These are phyloP conservation scores for Chlamydomonas schloesseri DNA, from an alignment of 139 green algal genomes.

Conservation along the genomic window DNA sequence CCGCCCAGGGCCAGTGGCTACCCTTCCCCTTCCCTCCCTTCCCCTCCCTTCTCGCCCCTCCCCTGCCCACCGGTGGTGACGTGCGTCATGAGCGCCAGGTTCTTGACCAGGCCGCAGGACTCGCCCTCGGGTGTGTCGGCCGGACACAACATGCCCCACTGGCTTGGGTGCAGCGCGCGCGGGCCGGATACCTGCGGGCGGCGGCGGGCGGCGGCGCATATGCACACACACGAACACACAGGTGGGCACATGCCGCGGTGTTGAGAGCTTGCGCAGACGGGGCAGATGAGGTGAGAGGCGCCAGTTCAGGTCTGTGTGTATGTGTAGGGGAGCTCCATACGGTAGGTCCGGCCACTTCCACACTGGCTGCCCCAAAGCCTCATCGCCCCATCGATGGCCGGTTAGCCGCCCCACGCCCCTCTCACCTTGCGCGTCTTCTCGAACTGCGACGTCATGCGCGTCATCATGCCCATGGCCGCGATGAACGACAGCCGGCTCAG, in stretches of 20 bases:
- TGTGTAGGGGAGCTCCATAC: too few species aligned
- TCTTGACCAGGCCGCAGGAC: slow-evolving; percentile 98
- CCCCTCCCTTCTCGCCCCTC: slow-evolving; percentile 9
- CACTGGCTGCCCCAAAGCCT: too few species aligned
- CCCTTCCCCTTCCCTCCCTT: too few species aligned
- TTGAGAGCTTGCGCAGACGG: too few species aligned
- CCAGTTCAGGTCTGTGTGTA: not conserved
- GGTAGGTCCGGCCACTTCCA: too few species aligned
- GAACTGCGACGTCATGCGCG: slow-evolving; percentile 97
- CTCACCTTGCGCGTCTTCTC: slow-evolving; percentile 99
- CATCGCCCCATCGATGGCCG: not conserved
- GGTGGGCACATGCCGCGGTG: too few species aligned
- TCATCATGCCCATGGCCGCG: slow-evolving; percentile 98
- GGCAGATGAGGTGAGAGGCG: too few species aligned
- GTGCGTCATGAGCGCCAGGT: slow-evolving; percentile 99
- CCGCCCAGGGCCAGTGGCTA: too few species aligned
- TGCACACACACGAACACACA: too few species aligned
- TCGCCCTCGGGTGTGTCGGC: slow-evolving; percentile 98
- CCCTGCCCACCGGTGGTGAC: slow-evolving; percentile 93
- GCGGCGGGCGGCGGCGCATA: too few species aligned
- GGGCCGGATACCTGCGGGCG: slow-evolving; percentile 77
- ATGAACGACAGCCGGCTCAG: slow-evolving; percentile 98
- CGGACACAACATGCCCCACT: slow-evolving; percentile 99
- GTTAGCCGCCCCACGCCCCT: not conserved
- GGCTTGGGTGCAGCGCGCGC: slow-evolving; percentile 90